Percentiles rank a stretch among this genome's conserved stretches.
Evolutionary conservation across 2,329 filamentous ascomycete genomes (phyloP).

Genomic region (Fusarium sp.): DNA sequence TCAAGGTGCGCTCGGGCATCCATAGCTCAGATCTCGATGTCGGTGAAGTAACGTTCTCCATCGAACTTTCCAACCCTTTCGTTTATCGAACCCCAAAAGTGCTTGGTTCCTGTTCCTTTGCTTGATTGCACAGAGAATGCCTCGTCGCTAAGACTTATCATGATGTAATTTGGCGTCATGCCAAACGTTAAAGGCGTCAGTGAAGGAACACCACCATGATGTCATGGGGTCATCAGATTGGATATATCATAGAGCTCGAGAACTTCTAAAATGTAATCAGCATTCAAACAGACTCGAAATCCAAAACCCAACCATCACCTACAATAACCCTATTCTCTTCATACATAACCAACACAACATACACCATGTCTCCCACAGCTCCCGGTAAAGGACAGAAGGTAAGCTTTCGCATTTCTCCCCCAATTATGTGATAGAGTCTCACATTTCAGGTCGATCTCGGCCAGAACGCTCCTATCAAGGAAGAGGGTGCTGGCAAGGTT

Average conservation of each 20-base stretch:
- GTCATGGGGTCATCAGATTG: slow-evolving; percentile 23
- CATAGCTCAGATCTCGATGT: slow-evolving; percentile 30
- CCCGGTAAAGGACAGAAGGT: slow-evolving; percentile 45
- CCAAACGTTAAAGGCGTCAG: slow-evolving; percentile 23
- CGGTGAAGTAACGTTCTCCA: slow-evolving; percentile 3
- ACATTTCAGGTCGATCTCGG: slow-evolving; percentile 60
- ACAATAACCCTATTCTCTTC: too few relatives aligned
- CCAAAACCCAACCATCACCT: neutral
- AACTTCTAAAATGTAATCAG: neutral
- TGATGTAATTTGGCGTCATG: slow-evolving; percentile 45
- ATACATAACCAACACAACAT: neutral
- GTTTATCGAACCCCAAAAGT: slow-evolving; percentile 1
- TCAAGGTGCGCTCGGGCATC: neutral
- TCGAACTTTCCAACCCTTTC: slow-evolving; percentile 26
- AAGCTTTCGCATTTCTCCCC: neutral
- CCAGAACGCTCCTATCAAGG: slow-evolving; percentile 61
- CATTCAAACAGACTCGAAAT: slow-evolving; percentile 3
- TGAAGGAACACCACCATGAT: slow-evolving; percentile 31
- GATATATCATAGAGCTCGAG: slow-evolving; percentile 36
- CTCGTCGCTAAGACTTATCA: slow-evolving; percentile 19
- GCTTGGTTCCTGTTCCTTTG: slow-evolving; percentile 8
- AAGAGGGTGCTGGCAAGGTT: slow-evolving; percentile 74
- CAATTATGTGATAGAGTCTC: slow-evolving; percentile 4
- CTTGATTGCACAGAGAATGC: slow-evolving; percentile 5
- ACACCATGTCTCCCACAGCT: slow-evolving; percentile 40